Evolutionary conservation across 2,329 filamentous ascomycete species (phyloP).

Genomic region (Massarina eburnea): DNA sequence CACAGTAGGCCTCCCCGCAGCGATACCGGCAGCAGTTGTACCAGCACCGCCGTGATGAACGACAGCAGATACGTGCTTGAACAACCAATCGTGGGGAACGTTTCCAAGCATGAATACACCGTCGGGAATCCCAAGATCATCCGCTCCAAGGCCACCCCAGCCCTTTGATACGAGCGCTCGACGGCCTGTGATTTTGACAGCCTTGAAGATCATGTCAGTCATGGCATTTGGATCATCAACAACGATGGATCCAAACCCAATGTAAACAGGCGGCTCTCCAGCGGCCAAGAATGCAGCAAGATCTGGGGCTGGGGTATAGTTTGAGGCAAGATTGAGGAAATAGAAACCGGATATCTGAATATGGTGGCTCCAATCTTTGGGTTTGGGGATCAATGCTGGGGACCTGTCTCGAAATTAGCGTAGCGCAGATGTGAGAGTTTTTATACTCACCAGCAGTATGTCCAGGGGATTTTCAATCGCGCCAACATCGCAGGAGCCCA

Average conservation of each 20-base stretch:
- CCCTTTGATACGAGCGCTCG: slow-evolving; percentile 82
- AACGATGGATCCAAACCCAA: slow-evolving; percentile 47
- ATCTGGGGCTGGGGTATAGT: slow-evolving; percentile 43
- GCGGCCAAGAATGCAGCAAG: slow-evolving; percentile 43
- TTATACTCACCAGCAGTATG: slow-evolving; percentile 74
- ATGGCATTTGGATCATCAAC: slow-evolving; percentile 47
- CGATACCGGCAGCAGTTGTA: slow-evolving; percentile 84
- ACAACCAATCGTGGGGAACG: slow-evolving; percentile 86
- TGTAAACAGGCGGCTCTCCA: slow-evolving; percentile 45
- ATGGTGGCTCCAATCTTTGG: slow-evolving; percentile 47
- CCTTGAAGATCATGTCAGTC: slow-evolving; percentile 46
- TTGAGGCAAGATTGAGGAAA: slow-evolving; percentile 43
- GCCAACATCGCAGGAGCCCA: slow-evolving; percentile 81
- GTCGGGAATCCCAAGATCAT: slow-evolving; percentile 64
- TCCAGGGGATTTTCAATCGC: slow-evolving; percentile 76
- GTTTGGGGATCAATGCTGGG: slow-evolving; percentile 49
- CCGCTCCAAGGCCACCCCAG: slow-evolving; percentile 81
- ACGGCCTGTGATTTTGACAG: slow-evolving; percentile 60
- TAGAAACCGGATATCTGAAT: slow-evolving; percentile 46
- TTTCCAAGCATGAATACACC: slow-evolving; percentile 83
- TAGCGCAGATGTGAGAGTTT: background rate
- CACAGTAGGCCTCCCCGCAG: slow-evolving; percentile 76
- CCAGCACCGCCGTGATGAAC: slow-evolving; percentile 88
- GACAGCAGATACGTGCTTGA: slow-evolving; percentile 76
- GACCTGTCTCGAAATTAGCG: slow-evolving; percentile 27